Evolutionary conservation across 352 stramenopile genomes (phyloP), one percentile per base, ranked within the genome.

Genomic region (Pythium plurisporium): DNA sequence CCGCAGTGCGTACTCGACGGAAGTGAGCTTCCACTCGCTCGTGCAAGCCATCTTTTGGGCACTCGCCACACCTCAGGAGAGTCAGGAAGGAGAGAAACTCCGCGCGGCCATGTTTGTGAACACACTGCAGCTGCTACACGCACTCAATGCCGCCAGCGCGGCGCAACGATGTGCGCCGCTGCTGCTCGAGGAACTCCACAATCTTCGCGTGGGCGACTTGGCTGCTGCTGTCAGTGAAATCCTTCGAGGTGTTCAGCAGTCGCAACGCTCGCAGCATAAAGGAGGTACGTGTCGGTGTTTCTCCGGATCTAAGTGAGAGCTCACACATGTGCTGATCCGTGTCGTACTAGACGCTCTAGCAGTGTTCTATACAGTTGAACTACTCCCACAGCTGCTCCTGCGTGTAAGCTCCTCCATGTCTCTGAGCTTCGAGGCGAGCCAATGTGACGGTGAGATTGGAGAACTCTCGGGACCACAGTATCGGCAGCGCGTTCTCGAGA

Each of bases 321-420:
- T 22, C 9, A 23, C 19, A 49, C 17, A 5, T 34, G n/a, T 22
- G 26, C 33, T 50, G 23, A 47, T 4, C 0, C 36, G 17, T 37
- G 9, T 4, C 6, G 23, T 5, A 23, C 42, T 45, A 63, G 72
- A 78, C 14, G 47, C 55, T 9, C 30, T 74, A 9, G 55, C 62
- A 6, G 49, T 73, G 4, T 81, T 76, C 51, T 67, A 73, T 46
- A 70, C 73, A 2, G 66, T 82, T 34, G 73, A 82, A 52, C 59
- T 82, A 12, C 37, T 82, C 17, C 73, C 73, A 4, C 73, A 79
- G 22, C 41, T 82, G 7, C 53, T 82, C 20, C 47, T 79, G 20
- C 73, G 73, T 19, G 50, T 82, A 9, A 55, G 55, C 4, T 40
- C 58, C 17, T 73, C 56, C 11, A 66, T 71, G 20, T 41, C 60